phyloP scores from a whole-genome alignment of 305 asterid species.

The Fraxinus floribunda region DNA sequence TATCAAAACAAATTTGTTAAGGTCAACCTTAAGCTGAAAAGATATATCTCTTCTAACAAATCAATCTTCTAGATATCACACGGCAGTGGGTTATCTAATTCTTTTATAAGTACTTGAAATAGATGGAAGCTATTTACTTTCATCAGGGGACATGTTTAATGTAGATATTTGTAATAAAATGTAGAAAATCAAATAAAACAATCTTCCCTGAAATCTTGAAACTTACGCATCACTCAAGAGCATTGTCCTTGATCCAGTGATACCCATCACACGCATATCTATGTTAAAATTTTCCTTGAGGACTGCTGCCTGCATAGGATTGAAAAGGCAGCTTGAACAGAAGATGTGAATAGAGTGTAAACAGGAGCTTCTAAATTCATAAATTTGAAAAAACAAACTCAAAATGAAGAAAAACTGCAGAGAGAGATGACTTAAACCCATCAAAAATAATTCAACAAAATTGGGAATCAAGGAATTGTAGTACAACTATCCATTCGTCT shows the following conservation, averaged over 20 bases:
- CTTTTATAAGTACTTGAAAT: not conserved
- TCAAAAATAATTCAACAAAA: not conserved
- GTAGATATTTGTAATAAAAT: not conserved
- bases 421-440: not conserved
- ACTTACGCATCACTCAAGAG: slow-evolving; percentile 76
- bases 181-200: slow-evolving; percentile 2
- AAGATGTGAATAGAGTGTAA: slow-evolving; percentile 2
- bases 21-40: not conserved
- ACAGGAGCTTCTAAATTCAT: slow-evolving; percentile 13
- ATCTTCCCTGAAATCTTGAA: not conserved
- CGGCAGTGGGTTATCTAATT: not conserved
- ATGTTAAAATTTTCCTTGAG: slow-evolving; percentile 95
- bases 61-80: not conserved
- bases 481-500: not conserved
- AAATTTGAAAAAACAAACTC: not conserved
- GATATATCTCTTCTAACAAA: not conserved
- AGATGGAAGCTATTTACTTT: not conserved
- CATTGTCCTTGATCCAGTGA: slow-evolving; percentile 75
- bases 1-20: not conserved
- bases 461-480: not conserved
- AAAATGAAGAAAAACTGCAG: not conserved
- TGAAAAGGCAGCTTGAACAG: not conserved
- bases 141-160: not conserved
- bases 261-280: slow-evolving; percentile 92
- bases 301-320: slow-evolving; percentile 60